phyloP scores from a whole-genome alignment of 495 filamentous ascomycete species.

The Xylaria scruposa region DNA sequence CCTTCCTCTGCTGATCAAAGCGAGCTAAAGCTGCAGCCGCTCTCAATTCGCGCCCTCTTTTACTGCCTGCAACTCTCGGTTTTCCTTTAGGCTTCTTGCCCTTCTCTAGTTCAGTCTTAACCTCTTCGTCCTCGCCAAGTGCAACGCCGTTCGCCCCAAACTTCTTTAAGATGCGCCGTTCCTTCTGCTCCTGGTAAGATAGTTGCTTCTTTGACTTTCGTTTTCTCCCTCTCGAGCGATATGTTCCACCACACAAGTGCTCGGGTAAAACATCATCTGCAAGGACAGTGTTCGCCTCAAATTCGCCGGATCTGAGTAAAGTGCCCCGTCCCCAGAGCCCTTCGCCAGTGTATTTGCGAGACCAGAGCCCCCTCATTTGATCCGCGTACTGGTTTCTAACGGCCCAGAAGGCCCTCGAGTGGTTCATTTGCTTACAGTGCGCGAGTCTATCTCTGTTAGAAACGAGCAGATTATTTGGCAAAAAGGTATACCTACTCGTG shows the following conservation, averaged over 20 bases:
- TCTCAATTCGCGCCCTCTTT: slow-evolving; percentile 73
- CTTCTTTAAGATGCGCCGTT: slow-evolving; percentile 72
- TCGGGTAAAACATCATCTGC: slow-evolving; percentile 62
- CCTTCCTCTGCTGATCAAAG: slow-evolving; percentile 65
- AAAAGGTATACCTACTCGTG: slow-evolving; percentile 54
- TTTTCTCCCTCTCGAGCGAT: slow-evolving; percentile 59
- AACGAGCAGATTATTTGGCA: background rate
- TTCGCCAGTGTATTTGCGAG: slow-evolving; percentile 71
- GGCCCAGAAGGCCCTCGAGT: slow-evolving; percentile 74
- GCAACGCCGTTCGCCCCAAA: slow-evolving; percentile 72
- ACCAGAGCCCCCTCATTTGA: slow-evolving; percentile 70
- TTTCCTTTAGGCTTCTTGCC: slow-evolving; percentile 66
- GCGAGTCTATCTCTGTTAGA: slow-evolving; percentile 60
- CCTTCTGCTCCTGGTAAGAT: slow-evolving; percentile 67
- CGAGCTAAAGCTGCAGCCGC: slow-evolving; percentile 78
- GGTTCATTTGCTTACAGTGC: slow-evolving; percentile 86
- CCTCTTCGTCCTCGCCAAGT: slow-evolving; percentile 69
- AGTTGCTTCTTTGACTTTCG: slow-evolving; percentile 59
- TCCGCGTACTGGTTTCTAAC: slow-evolving; percentile 70
- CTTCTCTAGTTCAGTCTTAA: slow-evolving; percentile 68
- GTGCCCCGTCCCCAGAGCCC: slow-evolving; percentile 77
- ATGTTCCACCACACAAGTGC: slow-evolving; percentile 74
- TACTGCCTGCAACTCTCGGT: slow-evolving; percentile 73
- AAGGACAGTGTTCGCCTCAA: slow-evolving; percentile 56
- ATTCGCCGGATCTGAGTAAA: slow-evolving; percentile 63